Evolutionary conservation across 73 alveolate genomes (phyloP), one percentile per base, ranked within the genome.

Genomic region (Diophrys sp.): DNA sequence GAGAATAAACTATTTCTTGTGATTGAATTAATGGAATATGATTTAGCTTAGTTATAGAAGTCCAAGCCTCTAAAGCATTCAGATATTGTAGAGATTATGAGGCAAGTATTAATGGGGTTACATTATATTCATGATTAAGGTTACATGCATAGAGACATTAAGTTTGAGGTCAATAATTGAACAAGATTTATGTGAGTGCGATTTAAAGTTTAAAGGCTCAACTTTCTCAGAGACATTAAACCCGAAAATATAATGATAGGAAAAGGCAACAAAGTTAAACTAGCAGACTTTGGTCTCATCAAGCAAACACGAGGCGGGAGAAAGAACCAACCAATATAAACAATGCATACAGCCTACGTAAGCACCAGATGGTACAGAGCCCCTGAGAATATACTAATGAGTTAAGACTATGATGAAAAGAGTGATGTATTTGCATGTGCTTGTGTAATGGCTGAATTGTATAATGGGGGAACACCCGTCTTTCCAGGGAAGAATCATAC

Each of bases 351-450:
- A 29, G 68, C 85, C 86, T 87, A 89, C 70, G 95, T 92, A 28
- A 87, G 92, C 0, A 92, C 98, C 24, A 30, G 95, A 62, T 92
- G 96, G 95, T 92, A 92, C 71, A 85, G 97, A 72, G 97, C 95
- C 24, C 97, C 97, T 27, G 97, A 92, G 56, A 83, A 84, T 23
- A 80, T 92, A 8, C 74, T 92, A 33, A 87, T 70, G 77, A 81
- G 89, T 27, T 29, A 81, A 32, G 80, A 77, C 73, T 90, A 90
- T 57, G 81, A 77, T 74, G 79, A 79, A 68, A 78, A 88, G 54
- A 90, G 83, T 32, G 98, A 93, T 83, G 90, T 93, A 1, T 93
- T 90, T 83, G 98, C 98, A 28, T 68, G 90, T 44, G 98, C 97
- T 2, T 88, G 96, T 62, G 91, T 91, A 0, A 84, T 93, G 90